Percentiles rank a stretch among this genome's conserved stretches.
Evolutionary conservation across 2,329 filamentous ascomycete species (phyloP).

Genomic region (Dothidotthia symphoricarpi): DNA sequence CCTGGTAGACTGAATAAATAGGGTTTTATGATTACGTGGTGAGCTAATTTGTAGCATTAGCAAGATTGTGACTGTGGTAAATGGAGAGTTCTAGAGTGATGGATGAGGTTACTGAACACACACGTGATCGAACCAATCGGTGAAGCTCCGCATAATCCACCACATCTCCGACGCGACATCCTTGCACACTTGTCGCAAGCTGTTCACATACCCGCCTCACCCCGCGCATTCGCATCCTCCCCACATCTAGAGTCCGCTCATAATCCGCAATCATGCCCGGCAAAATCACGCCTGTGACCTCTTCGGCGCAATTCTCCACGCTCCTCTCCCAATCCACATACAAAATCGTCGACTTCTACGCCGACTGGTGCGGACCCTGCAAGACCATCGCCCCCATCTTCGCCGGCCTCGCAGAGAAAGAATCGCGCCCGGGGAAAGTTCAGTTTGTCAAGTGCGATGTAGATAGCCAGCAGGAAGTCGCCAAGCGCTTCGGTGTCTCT

Average conservation of each 20-base stretch:
- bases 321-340: conserved; percentile 38
- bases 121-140: conserved; percentile 9
- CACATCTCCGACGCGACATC: conserved; percentile 7
- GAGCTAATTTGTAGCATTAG: too few species aligned
- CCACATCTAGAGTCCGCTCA: neutral
- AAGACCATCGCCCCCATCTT: conserved; percentile 54
- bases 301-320: conserved; percentile 36
- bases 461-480: conserved; percentile 52
- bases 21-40: too few species aligned
- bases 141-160: conserved; percentile 1
- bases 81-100: too few species aligned
- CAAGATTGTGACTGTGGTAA: too few species aligned
- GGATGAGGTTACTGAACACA: too few species aligned
- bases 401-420: conserved; percentile 52
- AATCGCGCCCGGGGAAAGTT: conserved; percentile 48
- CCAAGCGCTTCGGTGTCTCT: conserved; percentile 50
- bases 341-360: conserved; percentile 54
- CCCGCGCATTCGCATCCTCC: neutral
- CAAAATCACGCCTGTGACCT: conserved; percentile 35
- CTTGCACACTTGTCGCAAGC: conserved; percentile 21
- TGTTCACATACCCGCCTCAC: conserved; percentile 11
- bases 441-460: conserved; percentile 58
- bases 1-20: too few species aligned
- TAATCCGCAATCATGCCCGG: conserved; percentile 24
- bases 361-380: conserved; percentile 59